Conservation (phyloP, 192 early-diverging fungal genomes). For the Obelidium mucronatum region DNA sequence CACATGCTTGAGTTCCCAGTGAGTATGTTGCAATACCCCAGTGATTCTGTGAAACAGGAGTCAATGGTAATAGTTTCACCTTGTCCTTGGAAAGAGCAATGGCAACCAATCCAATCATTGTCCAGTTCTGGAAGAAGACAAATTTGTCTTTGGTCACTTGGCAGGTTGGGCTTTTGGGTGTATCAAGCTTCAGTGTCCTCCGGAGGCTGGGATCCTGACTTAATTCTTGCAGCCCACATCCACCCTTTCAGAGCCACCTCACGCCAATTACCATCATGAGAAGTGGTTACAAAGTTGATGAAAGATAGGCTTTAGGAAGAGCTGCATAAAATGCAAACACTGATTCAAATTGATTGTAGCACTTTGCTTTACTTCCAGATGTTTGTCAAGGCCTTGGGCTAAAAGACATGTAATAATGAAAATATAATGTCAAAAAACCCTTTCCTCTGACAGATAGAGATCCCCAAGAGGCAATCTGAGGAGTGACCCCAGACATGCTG, state of each 20-base stretch:
- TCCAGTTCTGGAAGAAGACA: neutral
- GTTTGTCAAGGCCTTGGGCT: conserved; percentile 8
- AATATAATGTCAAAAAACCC: neutral
- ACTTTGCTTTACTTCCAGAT: conserved; percentile 17
- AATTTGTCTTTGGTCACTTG: neutral
- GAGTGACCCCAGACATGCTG: neutral
- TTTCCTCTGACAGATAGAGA: neutral
- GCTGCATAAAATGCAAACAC: neutral
- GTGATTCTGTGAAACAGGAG: neutral
- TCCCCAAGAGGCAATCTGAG: neutral
- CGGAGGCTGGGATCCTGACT: neutral
- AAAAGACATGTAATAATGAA: neutral
- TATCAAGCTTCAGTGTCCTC: neutral
- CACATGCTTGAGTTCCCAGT: neutral
- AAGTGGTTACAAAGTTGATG: conserved; percentile 5
- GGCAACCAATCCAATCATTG: neutral
- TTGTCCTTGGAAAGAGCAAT: neutral
- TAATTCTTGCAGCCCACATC: neutral
- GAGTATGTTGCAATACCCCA: neutral
- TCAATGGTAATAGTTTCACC: neutral
- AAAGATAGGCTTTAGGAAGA: neutral
- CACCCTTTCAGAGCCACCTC: neutral
- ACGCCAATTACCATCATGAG: neutral
- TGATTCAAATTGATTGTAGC: conserved; percentile 15
- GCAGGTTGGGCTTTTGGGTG: neutral